Conservation (phyloP, 345 rosid genomes). For the Zanthoxylum bungeanum region DNA sequence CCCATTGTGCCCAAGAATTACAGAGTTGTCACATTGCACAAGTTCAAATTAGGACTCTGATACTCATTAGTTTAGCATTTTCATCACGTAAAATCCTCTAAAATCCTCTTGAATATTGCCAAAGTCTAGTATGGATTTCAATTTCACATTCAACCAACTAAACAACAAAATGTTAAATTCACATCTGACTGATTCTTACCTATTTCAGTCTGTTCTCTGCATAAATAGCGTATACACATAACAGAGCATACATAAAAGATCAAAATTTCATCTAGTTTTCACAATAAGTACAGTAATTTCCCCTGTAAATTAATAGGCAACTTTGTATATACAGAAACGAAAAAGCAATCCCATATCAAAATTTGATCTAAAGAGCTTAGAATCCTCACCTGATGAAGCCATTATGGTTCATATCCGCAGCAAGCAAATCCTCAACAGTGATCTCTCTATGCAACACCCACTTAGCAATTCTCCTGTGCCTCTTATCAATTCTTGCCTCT, state of each 20-base stretch:
- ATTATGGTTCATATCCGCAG: conserved; percentile 60
- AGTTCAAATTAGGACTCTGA: too few species aligned
- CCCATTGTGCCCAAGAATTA: background rate
- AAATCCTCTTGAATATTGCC: background rate
- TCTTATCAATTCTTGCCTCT: conserved; percentile 61
- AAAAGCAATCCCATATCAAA: background rate
- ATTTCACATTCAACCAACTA: too few species aligned
- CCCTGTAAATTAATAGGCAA: background rate
- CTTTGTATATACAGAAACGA: background rate
- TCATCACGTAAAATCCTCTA: background rate
- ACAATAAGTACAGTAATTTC: background rate
- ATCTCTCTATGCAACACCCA: conserved; percentile 62
- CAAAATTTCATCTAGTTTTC: too few species aligned
- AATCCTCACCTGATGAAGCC: conserved; percentile 63
- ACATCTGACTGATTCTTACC: background rate
- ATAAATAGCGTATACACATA: too few species aligned
- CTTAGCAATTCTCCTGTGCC: conserved; percentile 61
- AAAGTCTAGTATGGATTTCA: background rate
- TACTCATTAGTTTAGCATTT: background rate
- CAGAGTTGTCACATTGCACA: background rate
- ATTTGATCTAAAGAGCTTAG: background rate
- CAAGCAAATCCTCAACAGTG: conserved; percentile 59
- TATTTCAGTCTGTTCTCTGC: background rate
- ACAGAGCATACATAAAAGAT: background rate
- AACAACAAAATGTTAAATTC: too few species aligned